A percentile compares a stretch with the other conserved stretches of the same genome.
phyloP scores from a whole-genome alignment of 2,329 filamentous ascomycete species.

The Xylaria sp. region DNA sequence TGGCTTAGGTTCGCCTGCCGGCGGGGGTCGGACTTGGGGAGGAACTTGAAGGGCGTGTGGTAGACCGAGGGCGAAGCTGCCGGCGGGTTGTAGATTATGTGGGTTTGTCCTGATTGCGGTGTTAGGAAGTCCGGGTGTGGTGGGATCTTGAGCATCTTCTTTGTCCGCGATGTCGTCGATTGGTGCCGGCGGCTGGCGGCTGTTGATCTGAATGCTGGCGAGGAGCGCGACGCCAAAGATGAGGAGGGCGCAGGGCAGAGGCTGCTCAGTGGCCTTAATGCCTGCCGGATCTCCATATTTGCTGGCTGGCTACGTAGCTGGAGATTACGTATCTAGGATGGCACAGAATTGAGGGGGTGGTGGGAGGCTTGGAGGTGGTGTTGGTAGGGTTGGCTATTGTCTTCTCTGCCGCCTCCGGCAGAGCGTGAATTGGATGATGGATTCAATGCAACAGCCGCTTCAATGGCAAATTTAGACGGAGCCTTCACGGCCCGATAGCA shows the following conservation, averaged over 20 bases:
- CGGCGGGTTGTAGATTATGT: constrained; percentile 69
- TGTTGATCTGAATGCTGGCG: constrained; percentile 19
- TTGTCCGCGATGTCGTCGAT: constrained; percentile 63
- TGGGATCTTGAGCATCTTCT: constrained; percentile 67
- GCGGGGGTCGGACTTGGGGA: constrained; percentile 67
- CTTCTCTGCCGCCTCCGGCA: constrained; percentile 17
- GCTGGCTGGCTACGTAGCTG: not conserved
- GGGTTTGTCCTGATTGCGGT: constrained; percentile 45
- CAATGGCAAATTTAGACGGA: constrained; percentile 38
- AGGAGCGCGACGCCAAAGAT: constrained; percentile 7
- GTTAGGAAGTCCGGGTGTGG: constrained; percentile 70
- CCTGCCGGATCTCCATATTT: constrained; percentile 46
- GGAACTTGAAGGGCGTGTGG: constrained; percentile 75
- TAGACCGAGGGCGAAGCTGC: constrained; percentile 66
- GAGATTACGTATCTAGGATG: not conserved
- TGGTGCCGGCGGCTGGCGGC: constrained; percentile 58
- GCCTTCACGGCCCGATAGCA: constrained; percentile 33
- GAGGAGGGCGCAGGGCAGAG: constrained; percentile 24
- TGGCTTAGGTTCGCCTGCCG: constrained; percentile 60
- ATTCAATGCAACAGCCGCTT: constrained; percentile 9
- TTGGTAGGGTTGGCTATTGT: constrained; percentile 4
- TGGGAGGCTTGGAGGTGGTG: not conserved
- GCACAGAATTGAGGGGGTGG: not conserved
- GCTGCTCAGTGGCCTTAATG: constrained; percentile 41
- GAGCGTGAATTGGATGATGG: constrained; percentile 8